Base-by-base conservation (phyloP, 2,329 filamentous ascomycete species). In the Seiridium cupressi region DNA sequence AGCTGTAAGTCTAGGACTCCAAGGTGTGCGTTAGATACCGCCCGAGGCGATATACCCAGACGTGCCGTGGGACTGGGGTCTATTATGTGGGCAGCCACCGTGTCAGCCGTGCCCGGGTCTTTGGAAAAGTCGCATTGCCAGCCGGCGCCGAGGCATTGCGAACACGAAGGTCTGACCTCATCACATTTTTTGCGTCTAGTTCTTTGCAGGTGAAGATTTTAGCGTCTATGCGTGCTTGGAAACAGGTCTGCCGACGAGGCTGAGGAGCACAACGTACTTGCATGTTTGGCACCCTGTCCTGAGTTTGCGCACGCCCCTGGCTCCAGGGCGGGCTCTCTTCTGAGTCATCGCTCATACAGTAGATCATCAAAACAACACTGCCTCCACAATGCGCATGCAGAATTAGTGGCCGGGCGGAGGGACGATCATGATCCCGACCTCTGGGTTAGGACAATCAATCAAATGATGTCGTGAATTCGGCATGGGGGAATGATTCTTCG, bases 141-240 rank as follows among this genome's bases (percentile, higher is more conserved):
- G 7, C 53, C 53, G 4, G 53, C 26, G 38, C 18, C 26, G 1
- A 18, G 8, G 53, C 53, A 55, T 34, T 55, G 53, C 6, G 42
- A 46, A 11, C 53, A 55, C n/a, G 38, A 31, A 9, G 53, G 53
- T 34, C 53, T 11, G 36, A 13, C 42, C 18, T 55, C 53, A 8
- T 55, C 53, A 10, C 53, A 55, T 32, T 55, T 55, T 26, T 55
- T 55, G 7, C 32, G 36, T 35, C 53, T 55, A 4, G 42, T 55
- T n/a, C 53, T 55, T 26, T 26, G 18, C 18, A 38, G 18, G 11
- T 48, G 8, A 48, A 10, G 13, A 26, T 26, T 2, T 18, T 48
- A 8, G 18, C 8, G 3, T 1, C 18, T 1, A 18, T 44, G 4
- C 10, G 36, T 32, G 18, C 26, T 6, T 35, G 44, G 11, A 3